These are phyloP conservation scores for Albugo candida DNA, from an alignment of 352 stramenopile genomes.

Conservation along the genomic window DNA sequence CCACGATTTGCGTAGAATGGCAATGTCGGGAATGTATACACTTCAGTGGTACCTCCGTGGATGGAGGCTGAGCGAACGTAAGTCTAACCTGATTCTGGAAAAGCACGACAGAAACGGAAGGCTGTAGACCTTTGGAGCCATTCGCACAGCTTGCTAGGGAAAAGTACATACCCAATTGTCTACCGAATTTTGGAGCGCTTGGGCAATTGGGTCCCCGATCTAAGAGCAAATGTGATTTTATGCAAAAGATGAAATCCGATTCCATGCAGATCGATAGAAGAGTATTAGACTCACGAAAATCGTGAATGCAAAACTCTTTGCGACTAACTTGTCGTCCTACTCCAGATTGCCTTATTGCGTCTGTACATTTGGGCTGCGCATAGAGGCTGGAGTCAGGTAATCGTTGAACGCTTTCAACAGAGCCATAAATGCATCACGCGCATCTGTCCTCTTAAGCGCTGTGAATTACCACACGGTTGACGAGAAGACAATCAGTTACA, in stretches of 20 bases:
- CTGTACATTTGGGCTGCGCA: too few species aligned
- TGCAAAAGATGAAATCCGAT: constrained; percentile 3
- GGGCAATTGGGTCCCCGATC: constrained; percentile 47
- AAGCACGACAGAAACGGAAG: constrained; percentile 4
- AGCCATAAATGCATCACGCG: too few species aligned
- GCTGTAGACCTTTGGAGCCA: constrained; percentile 1
- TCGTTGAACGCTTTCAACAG: too few species aligned
- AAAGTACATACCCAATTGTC: constrained; percentile 21
- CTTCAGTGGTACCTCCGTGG: constrained; percentile 41
- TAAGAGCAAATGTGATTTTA: constrained; percentile 35
- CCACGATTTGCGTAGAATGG: constrained; percentile 17
- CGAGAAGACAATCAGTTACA: too few species aligned
- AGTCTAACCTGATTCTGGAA: constrained; percentile 17
- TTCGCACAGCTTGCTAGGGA: constrained; percentile 1
- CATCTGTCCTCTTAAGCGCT: too few species aligned
- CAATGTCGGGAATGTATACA: constrained; percentile 39
- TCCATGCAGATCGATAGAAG: background rate
- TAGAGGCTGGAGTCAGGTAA: too few species aligned
- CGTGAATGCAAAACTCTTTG: too few species aligned
- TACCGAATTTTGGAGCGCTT: constrained; percentile 59
- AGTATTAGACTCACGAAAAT: too few species aligned
- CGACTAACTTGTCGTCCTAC: too few species aligned
- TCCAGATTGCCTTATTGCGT: too few species aligned
- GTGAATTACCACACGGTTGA: too few species aligned
- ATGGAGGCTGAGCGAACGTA: constrained; percentile 62